These are phyloP conservation scores for Immersiporthe knoxdaviesiana DNA, from an alignment of 2,329 filamentous ascomycete species.

Conservation along the genomic window DNA sequence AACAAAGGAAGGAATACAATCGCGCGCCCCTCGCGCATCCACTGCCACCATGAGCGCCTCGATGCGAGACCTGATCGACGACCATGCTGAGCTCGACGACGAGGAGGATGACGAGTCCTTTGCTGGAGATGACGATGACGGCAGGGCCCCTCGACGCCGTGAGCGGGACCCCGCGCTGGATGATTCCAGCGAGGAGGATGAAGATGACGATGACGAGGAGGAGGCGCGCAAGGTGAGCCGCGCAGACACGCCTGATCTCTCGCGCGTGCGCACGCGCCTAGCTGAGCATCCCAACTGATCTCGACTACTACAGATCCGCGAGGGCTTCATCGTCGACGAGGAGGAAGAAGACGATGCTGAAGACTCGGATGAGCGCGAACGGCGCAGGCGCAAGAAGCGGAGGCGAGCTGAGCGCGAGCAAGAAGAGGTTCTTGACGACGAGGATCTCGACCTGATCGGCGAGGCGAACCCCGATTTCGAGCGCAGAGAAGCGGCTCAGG, in stretches of 20 bases:
- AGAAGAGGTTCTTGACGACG: conserved; percentile 90
- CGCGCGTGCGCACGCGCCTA: no score
- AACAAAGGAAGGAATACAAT: conserved; percentile 12
- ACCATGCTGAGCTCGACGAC: conserved; percentile 82
- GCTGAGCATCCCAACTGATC: conserved; percentile 13
- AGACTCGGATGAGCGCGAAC: conserved; percentile 56
- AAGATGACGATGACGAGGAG: conserved; percentile 90
- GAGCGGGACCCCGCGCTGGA: conserved; percentile 60
- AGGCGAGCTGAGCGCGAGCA: conserved; percentile 76
- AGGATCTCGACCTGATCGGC: conserved; percentile 93
- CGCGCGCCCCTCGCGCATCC: conserved; percentile 32
- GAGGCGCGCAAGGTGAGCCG: conserved; percentile 70
- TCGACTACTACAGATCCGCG: conserved; percentile 66
- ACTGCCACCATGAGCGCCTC: conserved; percentile 59
- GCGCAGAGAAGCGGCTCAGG: conserved; percentile 52
- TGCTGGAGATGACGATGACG: conserved; percentile 77
- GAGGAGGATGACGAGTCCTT: conserved; percentile 85
- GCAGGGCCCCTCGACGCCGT: conserved; percentile 62
- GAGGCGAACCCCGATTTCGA: conserved; percentile 75
- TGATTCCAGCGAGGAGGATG: conserved; percentile 90
- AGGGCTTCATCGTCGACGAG: conserved; percentile 96
- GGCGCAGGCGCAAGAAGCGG: conserved; percentile 75
- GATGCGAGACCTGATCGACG: conserved; percentile 79
- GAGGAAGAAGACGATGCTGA: conserved; percentile 74
- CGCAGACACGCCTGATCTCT: background rate